phyloP scores from a whole-genome alignment of 805 yeast genomes.

The Hanseniaspora opuntiae region DNA sequence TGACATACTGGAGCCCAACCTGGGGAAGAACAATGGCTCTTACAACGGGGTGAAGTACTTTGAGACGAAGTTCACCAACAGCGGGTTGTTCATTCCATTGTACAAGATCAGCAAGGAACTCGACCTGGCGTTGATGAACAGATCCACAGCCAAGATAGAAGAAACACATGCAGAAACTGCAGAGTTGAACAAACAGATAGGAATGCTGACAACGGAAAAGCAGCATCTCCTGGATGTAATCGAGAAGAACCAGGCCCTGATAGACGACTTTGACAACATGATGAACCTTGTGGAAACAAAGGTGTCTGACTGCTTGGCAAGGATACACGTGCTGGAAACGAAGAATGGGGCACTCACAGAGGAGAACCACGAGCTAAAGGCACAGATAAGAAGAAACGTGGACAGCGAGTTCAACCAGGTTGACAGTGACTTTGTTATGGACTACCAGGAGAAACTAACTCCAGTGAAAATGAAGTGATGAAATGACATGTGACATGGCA shows the following conservation, averaged over 20 bases:
- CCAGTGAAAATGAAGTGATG: not conserved
- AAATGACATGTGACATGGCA: not conserved
- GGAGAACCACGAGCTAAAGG: not conserved
- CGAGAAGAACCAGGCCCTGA: not conserved
- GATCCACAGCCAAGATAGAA: slow-evolving; percentile 12
- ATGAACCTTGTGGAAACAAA: not conserved
- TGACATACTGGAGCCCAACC: slow-evolving; percentile 54
- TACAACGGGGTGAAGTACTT: slow-evolving; percentile 63
- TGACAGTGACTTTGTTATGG: not conserved
- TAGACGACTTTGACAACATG: not conserved
- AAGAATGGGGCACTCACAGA: not conserved
- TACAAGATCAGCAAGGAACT: slow-evolving; percentile 24
- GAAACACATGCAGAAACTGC: slow-evolving; percentile 22
- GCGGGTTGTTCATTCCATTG: slow-evolving; percentile 66
- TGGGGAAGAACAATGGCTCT: slow-evolving; percentile 80
- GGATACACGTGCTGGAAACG: not conserved
- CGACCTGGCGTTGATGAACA: slow-evolving; percentile 18
- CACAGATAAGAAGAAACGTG: not conserved
- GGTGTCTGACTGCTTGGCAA: not conserved
- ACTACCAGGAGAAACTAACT: not conserved
- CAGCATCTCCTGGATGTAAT: not conserved
- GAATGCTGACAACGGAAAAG: slow-evolving; percentile 21
- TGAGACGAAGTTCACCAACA: slow-evolving; percentile 43
- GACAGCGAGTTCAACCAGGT: not conserved
- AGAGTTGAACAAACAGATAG: slow-evolving; percentile 22